Percentiles rank a stretch among this genome's conserved stretches.
Evolutionary conservation across 2,329 filamentous ascomycete genomes (phyloP).

Genomic region (Diplodia mutila): DNA sequence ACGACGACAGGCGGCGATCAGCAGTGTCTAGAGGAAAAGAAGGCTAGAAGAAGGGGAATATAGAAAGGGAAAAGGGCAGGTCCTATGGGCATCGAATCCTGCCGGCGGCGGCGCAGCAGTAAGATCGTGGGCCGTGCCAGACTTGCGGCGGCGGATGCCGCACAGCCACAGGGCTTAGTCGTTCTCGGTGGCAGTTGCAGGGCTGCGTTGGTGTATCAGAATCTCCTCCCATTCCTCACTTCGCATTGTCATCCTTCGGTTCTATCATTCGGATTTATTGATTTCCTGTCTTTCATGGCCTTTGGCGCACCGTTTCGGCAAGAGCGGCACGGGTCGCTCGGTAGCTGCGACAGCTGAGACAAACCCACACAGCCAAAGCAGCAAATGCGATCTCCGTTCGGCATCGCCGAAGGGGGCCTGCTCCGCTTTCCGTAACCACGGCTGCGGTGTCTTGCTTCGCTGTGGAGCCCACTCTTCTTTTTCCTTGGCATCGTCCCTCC

Average conservation of each 20-base stretch:
- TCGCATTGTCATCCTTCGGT: not conserved
- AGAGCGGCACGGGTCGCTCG: slow-evolving; percentile 11
- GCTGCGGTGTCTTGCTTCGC: not conserved
- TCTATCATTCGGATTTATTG: no score
- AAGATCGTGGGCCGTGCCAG: not conserved
- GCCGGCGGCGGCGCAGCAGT: not conserved
- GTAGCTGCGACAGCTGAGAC: slow-evolving; percentile 15
- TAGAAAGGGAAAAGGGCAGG: not conserved
- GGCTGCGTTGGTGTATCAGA: not conserved
- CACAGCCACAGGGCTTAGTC: not conserved
- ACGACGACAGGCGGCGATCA: not conserved
- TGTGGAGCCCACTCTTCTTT: not conserved
- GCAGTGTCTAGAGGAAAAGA: no score
- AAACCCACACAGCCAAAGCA: not conserved
- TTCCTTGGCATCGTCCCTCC: not conserved
- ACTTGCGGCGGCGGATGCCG: not conserved
- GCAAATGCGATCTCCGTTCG: not conserved
- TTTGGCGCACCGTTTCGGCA: not conserved
- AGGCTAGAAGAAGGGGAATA: not conserved
- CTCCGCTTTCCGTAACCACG: slow-evolving; percentile 7
- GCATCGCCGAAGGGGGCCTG: slow-evolving; percentile 10
- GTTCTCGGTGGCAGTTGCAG: not conserved
- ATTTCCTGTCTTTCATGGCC: not conserved
- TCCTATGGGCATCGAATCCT: not conserved
- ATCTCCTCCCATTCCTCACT: not conserved